Evolutionary conservation across 768 basidiomycete species (phyloP), one percentile per base, ranked within the genome.

Genomic region (Agrocybe pediades): DNA sequence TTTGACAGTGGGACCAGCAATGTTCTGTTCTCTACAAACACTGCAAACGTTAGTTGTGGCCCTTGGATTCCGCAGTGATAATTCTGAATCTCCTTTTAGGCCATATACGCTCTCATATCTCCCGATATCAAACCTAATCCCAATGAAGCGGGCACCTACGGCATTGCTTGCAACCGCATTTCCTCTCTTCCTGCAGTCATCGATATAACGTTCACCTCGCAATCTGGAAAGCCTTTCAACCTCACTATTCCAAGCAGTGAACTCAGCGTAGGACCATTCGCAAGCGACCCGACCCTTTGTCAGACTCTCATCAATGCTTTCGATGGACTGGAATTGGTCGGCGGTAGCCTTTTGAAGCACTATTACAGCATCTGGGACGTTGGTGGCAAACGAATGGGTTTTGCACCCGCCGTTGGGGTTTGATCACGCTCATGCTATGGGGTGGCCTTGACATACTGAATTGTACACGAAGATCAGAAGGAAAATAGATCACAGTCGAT

Each of bases 301-400:
- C 82, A 84, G 64, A 83, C 82, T 6, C 71, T 84, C 25, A 81
- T 83, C 69, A 84, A 83, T 58, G 78, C 81, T n/a, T 76, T 78
- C 56, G 80, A 83, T 62, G 76, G 75, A 3, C 67, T 79, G 45
- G 71, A 74, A 44, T 63, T 84, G 27, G 75, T 85, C 23, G 83
- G 82, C 9, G 82, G 77, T 21, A 82, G 80, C 58, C 55, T 83
- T 51, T 65, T 84, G 56, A 83, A 85, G 70, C 82, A 84, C 60
- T 84, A 81, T 57, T 84, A 82, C 61, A 81, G 75, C 51, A 77
- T 83, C 9, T 83, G 81, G 80, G 82, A 84, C 62, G 70, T 84
- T 25, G 77, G 74, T 33, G 67, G 67, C 21, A 71, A 74, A 57
- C 66, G 78, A 23, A 65, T 84, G 63, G 82, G 82, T 2, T 84